Conservation (phyloP, 164 flowering plant species). For the Chimonanthus praecox region DNA sequence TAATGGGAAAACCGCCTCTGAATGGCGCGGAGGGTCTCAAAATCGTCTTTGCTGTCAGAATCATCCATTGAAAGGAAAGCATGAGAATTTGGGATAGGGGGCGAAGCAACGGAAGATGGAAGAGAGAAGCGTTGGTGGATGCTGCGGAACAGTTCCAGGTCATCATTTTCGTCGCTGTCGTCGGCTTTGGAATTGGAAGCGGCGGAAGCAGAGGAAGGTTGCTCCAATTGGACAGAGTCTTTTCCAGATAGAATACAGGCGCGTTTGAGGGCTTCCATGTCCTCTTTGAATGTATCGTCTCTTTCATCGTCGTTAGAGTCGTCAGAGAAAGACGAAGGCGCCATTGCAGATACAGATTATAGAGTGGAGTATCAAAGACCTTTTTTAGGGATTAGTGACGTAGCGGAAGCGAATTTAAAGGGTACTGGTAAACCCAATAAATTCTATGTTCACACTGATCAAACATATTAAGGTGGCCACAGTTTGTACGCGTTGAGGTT, state of each 20-base stretch:
- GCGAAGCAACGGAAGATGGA: conserved; percentile 12
- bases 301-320: conserved; percentile 16
- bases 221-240: conserved; percentile 18
- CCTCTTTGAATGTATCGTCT: conserved; percentile 32
- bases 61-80: conserved; percentile 13
- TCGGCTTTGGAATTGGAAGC: conserved; percentile 5
- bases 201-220: conserved; percentile 2
- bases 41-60: conserved; percentile 48
- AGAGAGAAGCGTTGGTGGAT: conserved; percentile 35
- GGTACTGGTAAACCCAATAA: no score
- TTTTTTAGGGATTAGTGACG: not conserved
- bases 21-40: conserved; percentile 33
- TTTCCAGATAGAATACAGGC: conserved; percentile 34
- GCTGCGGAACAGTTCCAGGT: conserved; percentile 41
- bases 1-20: conserved; percentile 55
- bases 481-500: no score
- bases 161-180: conserved; percentile 37
- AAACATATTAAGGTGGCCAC: no score
- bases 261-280: conserved; percentile 40
- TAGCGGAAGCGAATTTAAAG: no score
- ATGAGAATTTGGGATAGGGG: conserved; percentile 7
- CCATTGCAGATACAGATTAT: not conserved
- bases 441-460: no score
- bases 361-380: not conserved
- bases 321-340: not conserved